Percentiles rank a stretch among this genome's conserved stretches.
These are phyloP conservation scores for Skeletonema grethae DNA, from an alignment of 108 stramenopile species.

Conservation along the genomic window DNA sequence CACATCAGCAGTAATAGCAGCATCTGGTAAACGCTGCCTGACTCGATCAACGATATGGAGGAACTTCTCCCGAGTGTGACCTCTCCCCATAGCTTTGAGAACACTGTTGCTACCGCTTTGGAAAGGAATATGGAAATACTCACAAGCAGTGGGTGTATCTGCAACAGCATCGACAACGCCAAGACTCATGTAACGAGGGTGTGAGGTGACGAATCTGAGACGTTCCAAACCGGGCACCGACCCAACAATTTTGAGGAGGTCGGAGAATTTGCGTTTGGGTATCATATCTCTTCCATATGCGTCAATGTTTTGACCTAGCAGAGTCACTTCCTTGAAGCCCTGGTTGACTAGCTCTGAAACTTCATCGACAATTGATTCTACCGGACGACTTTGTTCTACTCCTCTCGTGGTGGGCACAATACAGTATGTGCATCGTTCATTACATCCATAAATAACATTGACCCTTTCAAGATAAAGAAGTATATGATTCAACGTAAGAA, in stretches of 20 bases:
- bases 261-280: constrained; percentile 93
- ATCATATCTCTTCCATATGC: constrained; percentile 94
- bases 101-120: constrained; percentile 90
- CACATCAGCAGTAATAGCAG: constrained; percentile 91
- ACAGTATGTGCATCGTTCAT: constrained; percentile 97
- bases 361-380: constrained; percentile 90
- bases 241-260: constrained; percentile 86
- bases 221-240: constrained; percentile 79
- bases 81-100: constrained; percentile 92
- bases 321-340: constrained; percentile 93
- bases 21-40: constrained; percentile 85
- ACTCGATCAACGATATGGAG: constrained; percentile 90
- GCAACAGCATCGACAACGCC: constrained; percentile 95
- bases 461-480: constrained; percentile 37
- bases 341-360: constrained; percentile 80
- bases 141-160: constrained; percentile 81
- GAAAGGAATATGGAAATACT: constrained; percentile 93
- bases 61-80: constrained; percentile 93
- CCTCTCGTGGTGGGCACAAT: constrained; percentile 96
- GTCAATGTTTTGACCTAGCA: constrained; percentile 98
- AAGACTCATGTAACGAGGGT: constrained; percentile 95
- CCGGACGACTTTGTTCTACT: constrained; percentile 93
- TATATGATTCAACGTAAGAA: not conserved
- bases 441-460: constrained; percentile 96
- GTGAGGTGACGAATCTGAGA: constrained; percentile 95